Evolutionary conservation across 768 basidiomycete species (phyloP).

Genomic region (Suillus subalutaceus): DNA sequence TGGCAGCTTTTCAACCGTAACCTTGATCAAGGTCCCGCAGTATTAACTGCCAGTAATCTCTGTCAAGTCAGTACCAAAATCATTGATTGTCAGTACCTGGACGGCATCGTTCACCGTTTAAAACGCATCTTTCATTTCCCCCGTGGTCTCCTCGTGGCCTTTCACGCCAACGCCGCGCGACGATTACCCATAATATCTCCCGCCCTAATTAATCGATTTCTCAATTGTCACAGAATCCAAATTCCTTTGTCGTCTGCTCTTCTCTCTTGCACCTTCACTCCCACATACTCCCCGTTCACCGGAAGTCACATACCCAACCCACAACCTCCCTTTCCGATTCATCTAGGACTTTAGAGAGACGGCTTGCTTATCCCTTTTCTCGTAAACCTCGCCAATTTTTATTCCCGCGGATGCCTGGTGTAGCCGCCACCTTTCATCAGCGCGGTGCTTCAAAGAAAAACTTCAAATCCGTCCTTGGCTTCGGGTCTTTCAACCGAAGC

Average conservation of each 20-base stretch:
- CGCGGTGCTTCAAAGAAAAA: constrained; percentile 44
- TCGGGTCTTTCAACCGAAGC: constrained; percentile 40
- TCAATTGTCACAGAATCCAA: constrained; percentile 13
- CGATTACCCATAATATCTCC: constrained; percentile 31
- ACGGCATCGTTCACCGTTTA: constrained; percentile 10
- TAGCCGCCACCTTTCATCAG: constrained; percentile 38
- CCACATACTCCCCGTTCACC: constrained; percentile 31
- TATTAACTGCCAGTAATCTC: neutral
- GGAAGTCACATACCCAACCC: constrained; percentile 28
- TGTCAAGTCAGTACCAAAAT: neutral
- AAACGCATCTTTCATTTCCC: constrained; percentile 2
- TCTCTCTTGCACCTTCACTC: constrained; percentile 15
- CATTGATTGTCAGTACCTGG: constrained; percentile 3
- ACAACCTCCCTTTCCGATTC: constrained; percentile 22
- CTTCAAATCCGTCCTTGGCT: constrained; percentile 52
- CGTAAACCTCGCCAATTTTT: constrained; percentile 14
- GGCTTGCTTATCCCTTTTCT: neutral
- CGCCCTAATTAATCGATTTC: constrained; percentile 34
- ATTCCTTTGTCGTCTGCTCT: constrained; percentile 29
- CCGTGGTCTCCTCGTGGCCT: constrained; percentile 28
- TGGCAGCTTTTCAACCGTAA: neutral
- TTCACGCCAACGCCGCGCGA: constrained; percentile 39
- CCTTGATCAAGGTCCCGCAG: neutral
- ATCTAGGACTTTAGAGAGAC: neutral
- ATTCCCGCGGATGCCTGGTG: constrained; percentile 46